A percentile compares a stretch with the other conserved stretches of the same genome.
phyloP scores from a whole-genome alignment of 2,329 filamentous ascomycete genomes.

The Paradendryphiella salina region DNA sequence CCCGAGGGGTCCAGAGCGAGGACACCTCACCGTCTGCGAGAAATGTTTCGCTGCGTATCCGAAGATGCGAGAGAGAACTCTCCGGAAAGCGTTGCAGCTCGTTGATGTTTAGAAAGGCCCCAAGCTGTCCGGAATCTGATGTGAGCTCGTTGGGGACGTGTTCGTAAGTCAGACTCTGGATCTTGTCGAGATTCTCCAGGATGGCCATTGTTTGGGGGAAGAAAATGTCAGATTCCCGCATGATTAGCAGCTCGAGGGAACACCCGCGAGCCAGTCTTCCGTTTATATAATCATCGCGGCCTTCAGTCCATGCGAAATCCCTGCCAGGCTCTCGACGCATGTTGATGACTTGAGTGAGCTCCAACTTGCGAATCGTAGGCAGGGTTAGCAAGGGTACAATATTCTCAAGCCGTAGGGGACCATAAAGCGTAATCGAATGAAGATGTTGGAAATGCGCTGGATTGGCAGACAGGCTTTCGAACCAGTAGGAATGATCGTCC shows the following conservation, averaged over 20 bases:
- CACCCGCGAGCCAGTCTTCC: conserved; percentile 3
- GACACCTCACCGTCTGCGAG: not conserved
- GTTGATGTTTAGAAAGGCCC: not conserved
- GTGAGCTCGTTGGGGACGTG: conserved; percentile 1
- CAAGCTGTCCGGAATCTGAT: not conserved
- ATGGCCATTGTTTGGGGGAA: not conserved
- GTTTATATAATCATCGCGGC: not conserved
- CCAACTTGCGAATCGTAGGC: conserved; percentile 7
- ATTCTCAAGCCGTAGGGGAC: conserved; percentile 13
- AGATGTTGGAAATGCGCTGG: conserved; percentile 4
- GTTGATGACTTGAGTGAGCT: not conserved
- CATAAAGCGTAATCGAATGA: conserved; percentile 5
- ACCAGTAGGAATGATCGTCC: conserved; percentile 17
- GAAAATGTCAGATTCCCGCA: conserved; percentile 4
- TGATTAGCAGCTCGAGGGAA: conserved; percentile 2
- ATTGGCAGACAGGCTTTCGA: conserved; percentile 1
- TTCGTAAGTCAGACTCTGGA: conserved; percentile 12
- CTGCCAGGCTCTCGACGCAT: conserved; percentile 8
- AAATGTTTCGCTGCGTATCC: not conserved
- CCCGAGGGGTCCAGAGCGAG: not conserved
- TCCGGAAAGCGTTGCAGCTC: not conserved
- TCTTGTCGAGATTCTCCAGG: conserved; percentile 1
- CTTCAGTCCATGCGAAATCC: not conserved
- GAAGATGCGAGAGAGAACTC: conserved; percentile 1
- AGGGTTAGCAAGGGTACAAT: conserved; percentile 13